Conservation (phyloP, 495 filamentous ascomycete species). For the Podospora bellae-mahoneyi region DNA sequence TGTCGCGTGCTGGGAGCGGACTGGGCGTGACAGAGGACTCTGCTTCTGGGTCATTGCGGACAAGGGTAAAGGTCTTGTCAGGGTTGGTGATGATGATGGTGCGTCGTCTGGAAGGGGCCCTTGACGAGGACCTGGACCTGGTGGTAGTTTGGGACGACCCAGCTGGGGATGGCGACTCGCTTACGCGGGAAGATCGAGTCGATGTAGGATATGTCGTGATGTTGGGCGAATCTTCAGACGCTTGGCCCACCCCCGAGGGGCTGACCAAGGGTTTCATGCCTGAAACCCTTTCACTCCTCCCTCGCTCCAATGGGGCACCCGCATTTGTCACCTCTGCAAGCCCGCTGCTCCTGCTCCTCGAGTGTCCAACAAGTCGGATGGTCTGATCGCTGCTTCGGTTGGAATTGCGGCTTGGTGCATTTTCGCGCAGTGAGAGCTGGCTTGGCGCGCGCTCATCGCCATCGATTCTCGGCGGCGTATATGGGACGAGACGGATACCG, state of each 20-base stretch:
- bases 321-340: constrained; percentile 20
- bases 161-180: constrained; percentile 17
- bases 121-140: constrained; percentile 20
- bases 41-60: constrained; percentile 21
- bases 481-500: constrained; percentile 53
- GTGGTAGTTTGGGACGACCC: constrained; percentile 7
- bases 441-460: constrained; percentile 33
- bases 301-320: constrained; percentile 39
- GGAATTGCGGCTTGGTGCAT: constrained; percentile 19
- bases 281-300: constrained; percentile 45
- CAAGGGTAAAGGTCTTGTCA: constrained; percentile 49
- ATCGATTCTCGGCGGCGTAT: constrained; percentile 45
- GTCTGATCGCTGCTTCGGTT: constrained; percentile 25
- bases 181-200: constrained; percentile 15
- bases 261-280: constrained; percentile 42
- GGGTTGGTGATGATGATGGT: constrained; percentile 43
- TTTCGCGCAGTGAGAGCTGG: constrained; percentile 31
- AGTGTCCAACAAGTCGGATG: constrained; percentile 14
- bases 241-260: constrained; percentile 30
- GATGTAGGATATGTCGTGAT: constrained; percentile 26
- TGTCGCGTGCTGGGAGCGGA: constrained; percentile 18
- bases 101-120: constrained; percentile 37
- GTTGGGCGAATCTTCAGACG: constrained; percentile 34
- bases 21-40: constrained; percentile 20
- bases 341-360: constrained; percentile 17